Conservation (phyloP, 176 grass and related monocot species). For the Pontederia crassipes region DNA sequence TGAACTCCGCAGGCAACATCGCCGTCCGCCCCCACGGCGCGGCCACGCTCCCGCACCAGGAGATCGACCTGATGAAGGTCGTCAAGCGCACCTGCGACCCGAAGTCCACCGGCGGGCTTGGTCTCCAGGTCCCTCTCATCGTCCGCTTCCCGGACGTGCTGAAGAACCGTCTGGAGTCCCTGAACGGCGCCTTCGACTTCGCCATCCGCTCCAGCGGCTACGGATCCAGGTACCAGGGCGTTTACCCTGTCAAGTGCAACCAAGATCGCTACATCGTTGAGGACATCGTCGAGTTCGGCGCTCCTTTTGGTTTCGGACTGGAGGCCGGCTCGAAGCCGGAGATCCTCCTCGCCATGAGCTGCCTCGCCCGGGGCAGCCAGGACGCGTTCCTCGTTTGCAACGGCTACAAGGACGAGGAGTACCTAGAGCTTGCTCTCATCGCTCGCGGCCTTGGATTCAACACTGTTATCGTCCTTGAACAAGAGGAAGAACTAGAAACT, state of each 20-base stretch:
- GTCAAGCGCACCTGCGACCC: constrained; percentile 1
- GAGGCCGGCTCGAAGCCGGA: constrained; percentile 21
- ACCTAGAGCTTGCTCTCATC: constrained; percentile 10
- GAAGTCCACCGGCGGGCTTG: constrained; percentile 3
- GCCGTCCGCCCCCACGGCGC: constrained; percentile 8
- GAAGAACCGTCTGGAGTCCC: constrained; percentile 8
- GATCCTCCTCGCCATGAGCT: constrained; percentile 18
- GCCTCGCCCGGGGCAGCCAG: constrained; percentile 8
- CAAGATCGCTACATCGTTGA: constrained; percentile 21
- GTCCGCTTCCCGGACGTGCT: constrained; percentile 18
- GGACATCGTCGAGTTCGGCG: constrained; percentile 14
- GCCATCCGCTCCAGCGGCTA: constrained; percentile 10
- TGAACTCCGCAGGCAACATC: constrained; percentile 16
- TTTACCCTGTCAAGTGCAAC: constrained; percentile 19
- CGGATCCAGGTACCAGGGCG: constrained; percentile 7
- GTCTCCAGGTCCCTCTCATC: constrained; percentile 13
- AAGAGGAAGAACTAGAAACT: constrained; percentile 11
- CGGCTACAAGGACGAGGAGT: constrained; percentile 22
- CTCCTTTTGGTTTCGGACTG: constrained; percentile 10
- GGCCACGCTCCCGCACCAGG: constrained; percentile 5
- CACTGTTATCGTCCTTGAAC: constrained; percentile 14
- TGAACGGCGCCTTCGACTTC: constrained; percentile 10
- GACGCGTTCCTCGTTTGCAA: constrained; percentile 15
- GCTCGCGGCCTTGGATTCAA: constrained; percentile 2
- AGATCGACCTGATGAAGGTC: constrained; percentile 23